Evolutionary conservation across 352 stramenopile species (phyloP).

Genomic region (Plasmopara halstedii): DNA sequence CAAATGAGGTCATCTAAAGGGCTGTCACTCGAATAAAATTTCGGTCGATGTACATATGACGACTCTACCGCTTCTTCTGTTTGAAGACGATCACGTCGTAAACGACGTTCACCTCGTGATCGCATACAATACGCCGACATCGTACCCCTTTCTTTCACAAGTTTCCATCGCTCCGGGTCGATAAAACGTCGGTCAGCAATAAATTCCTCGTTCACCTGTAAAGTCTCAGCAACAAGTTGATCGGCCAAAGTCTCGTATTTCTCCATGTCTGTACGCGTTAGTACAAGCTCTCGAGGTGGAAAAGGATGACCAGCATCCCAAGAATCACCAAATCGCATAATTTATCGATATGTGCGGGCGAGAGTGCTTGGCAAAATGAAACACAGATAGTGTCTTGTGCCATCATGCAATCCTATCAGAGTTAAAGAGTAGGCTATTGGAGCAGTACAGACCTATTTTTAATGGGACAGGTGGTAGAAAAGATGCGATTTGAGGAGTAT

Average conservation of each 20-base stretch:
- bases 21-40: conserved; percentile 25
- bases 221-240: conserved; percentile 25
- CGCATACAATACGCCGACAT: conserved; percentile 22
- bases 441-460: too few species aligned
- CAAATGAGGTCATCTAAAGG: conserved; percentile 19
- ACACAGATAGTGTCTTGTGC: too few species aligned
- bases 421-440: too few species aligned
- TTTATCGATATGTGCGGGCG: not conserved
- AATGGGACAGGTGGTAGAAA: too few species aligned
- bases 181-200: conserved; percentile 8
- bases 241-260: conserved; percentile 19
- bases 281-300: conserved; percentile 18
- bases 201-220: conserved; percentile 26
- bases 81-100: conserved; percentile 4
- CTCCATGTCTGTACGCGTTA: conserved; percentile 14
- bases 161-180: conserved; percentile 22
- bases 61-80: conserved; percentile 20
- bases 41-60: conserved; percentile 18
- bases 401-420: too few species aligned
- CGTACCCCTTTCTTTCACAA: conserved; percentile 18
- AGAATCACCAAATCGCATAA: conserved; percentile 24
- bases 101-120: conserved; percentile 1
- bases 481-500: too few species aligned
- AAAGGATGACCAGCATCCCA: conserved; percentile 29
- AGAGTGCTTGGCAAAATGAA: conserved; percentile 21